Conservation (phyloP, 2,329 filamentous ascomycete genomes). For the Arthrobotrys megalospora region DNA sequence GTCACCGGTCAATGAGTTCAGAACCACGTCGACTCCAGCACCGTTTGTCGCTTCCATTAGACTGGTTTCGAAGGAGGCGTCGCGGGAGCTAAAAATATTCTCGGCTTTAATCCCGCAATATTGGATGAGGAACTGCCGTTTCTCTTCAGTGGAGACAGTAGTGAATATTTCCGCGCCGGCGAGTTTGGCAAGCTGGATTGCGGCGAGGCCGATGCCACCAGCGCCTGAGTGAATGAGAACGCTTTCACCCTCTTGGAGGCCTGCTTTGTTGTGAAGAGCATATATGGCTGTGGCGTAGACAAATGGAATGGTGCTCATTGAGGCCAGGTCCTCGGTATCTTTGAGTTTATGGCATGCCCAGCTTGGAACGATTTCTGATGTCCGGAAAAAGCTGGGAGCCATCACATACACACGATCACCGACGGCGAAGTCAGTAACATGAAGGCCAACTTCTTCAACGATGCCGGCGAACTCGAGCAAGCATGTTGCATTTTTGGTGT, state of each 20-base stretch:
- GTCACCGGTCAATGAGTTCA: constrained; percentile 70
- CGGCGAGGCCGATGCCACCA: constrained; percentile 3
- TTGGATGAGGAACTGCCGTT: constrained; percentile 67
- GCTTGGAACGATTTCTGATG: constrained; percentile 63
- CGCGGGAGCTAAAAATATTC: constrained; percentile 67
- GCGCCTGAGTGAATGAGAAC: constrained; percentile 25
- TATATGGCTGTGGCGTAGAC: constrained; percentile 13
- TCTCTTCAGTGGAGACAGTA: constrained; percentile 67
- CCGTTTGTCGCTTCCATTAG: constrained; percentile 65
- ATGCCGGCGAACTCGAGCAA: constrained; percentile 65
- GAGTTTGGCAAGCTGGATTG: constrained; percentile 16
- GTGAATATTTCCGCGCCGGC: constrained; percentile 67
- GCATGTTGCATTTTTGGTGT: constrained; percentile 63
- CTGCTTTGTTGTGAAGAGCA: constrained; percentile 9
- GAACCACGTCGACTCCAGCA: constrained; percentile 69
- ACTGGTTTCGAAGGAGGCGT: constrained; percentile 66
- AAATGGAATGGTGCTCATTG: not conserved
- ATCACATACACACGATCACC: constrained; percentile 65
- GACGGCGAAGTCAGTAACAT: constrained; percentile 54
- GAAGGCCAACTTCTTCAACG: constrained; percentile 62
- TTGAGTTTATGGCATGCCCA: constrained; percentile 69
- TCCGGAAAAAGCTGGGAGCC: constrained; percentile 61
- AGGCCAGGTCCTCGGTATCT: constrained; percentile 49
- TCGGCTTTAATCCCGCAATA: constrained; percentile 51
- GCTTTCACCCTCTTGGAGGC: constrained; percentile 1